Base-by-base conservation (phyloP, 2,329 filamentous ascomycete genomes). In the Aspergillus ruber region DNA sequence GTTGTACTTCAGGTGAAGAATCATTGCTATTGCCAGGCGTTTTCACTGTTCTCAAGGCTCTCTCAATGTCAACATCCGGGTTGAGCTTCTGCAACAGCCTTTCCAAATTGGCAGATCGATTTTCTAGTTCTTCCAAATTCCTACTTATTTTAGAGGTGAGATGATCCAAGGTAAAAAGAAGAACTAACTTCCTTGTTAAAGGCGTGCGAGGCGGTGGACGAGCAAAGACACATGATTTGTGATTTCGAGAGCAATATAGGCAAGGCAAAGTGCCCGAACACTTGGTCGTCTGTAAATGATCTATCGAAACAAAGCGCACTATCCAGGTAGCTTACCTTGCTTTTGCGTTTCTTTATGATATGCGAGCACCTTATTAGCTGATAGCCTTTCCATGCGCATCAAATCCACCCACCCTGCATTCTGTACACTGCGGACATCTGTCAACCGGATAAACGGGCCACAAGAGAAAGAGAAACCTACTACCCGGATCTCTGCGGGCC, bases 201-300 rank as follows among this genome's bases (percentile, higher is more conserved):
- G 50, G 54, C 2, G 52, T 55, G 4, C 54, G 50, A 4, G 43
- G 48, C 0, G 48, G 52, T 27, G 47, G 36, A 9, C 38, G 45
- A 15, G 42, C 46, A 25, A 52, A 54, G 6, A 48, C n/a, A 27
- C 53, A 56, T 7, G n/a, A 4, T 27, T 54, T 56, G 2, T 45
- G 46, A 20, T 17, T 46, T 33, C 46, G 41, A 13, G 42, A 29
- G 27, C 53, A 56, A 39, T 54, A 56, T 1, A 38, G 44, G 40
- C 53, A 56, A 5, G 51, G 53, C 7, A 43, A 23, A n/a, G 45
- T 27, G 9, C 53, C 53, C 4, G 53, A 56, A 43, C 51, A 56
- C 53, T 56, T 21, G 20, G 20, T 21, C 5, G 3, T 6, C 5
- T 21, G 21, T 21, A 21, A 21, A 5, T 6, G 5, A 21, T 21